These are phyloP conservation scores for Eucalyptus virginea DNA, from an alignment of 345 rosid species.

Conservation along the genomic window DNA sequence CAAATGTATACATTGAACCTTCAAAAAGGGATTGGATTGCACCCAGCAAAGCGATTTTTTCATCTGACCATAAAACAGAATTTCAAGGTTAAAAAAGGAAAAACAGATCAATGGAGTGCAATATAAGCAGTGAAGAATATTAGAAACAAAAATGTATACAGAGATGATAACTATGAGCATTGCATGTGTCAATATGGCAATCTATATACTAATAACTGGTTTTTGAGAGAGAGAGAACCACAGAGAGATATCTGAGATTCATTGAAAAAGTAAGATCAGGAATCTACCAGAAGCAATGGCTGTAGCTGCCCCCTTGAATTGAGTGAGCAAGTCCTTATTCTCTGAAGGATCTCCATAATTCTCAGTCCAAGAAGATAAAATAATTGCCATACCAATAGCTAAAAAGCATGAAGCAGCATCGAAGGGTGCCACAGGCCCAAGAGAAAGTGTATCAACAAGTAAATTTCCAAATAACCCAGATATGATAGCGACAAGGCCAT, in stretches of 20 bases:
- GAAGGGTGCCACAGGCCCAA: slow-evolving; percentile 98
- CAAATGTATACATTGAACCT: slow-evolving; percentile 98
- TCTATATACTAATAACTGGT: not conserved
- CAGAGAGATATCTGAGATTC: not conserved
- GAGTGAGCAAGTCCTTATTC: slow-evolving; percentile 78
- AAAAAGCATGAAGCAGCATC: slow-evolving; percentile 95
- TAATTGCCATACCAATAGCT: slow-evolving; percentile 85
- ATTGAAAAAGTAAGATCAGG: not conserved
- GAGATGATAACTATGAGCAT: not conserved
- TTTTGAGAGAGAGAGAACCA: not conserved
- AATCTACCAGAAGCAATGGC: slow-evolving; percentile 90
- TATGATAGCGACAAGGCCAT: slow-evolving; percentile 85
- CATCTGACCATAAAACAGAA: slow-evolving; percentile 36
- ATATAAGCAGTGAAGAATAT: not conserved
- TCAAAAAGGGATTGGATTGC: slow-evolving; percentile 97
- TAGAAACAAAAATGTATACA: not conserved
- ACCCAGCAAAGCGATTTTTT: slow-evolving; percentile 88
- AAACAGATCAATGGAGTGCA: not conserved
- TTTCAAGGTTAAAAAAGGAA: not conserved
- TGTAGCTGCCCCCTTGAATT: slow-evolving; percentile 83
- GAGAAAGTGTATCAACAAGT: slow-evolving; percentile 64
- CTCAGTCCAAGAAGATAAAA: slow-evolving; percentile 75
- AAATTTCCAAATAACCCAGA: slow-evolving; percentile 81
- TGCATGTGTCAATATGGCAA: not conserved
- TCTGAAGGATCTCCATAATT: slow-evolving; percentile 92